A percentile compares a stretch with the other conserved stretches of the same genome.
phyloP scores from a whole-genome alignment of 73 alveolate genomes.

The Halteria grandinella region DNA sequence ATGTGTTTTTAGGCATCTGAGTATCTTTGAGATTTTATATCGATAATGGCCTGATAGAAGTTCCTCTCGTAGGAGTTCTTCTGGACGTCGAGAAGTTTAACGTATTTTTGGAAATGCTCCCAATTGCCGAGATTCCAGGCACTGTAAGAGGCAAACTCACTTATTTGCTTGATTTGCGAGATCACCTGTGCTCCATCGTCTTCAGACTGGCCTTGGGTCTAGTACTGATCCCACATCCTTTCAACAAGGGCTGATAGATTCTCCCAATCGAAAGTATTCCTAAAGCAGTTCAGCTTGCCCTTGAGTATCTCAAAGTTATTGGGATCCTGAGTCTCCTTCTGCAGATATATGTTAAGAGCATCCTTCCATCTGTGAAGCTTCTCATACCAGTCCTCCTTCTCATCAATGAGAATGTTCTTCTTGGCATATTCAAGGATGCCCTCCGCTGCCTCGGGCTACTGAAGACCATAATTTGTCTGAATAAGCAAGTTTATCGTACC shows the following conservation, averaged over 20 bases:
- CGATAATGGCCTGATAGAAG: slow-evolving; percentile 92
- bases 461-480: slow-evolving; percentile 85
- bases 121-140: slow-evolving; percentile 96
- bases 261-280: slow-evolving; percentile 97
- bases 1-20: slow-evolving; percentile 87
- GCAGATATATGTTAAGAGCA: slow-evolving; percentile 88
- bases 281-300: slow-evolving; percentile 93
- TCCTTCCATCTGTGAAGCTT: slow-evolving; percentile 94
- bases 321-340: slow-evolving; percentile 74
- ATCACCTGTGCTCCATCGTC: slow-evolving; percentile 49
- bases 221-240: slow-evolving; percentile 71
- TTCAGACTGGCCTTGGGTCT: not conserved
- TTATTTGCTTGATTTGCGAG: slow-evolving; percentile 53
- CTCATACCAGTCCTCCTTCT: slow-evolving; percentile 89
- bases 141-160: slow-evolving; percentile 85
- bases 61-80: slow-evolving; percentile 85
- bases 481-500: slow-evolving; percentile 81
- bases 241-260: slow-evolving; percentile 80
- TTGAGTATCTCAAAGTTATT: slow-evolving; percentile 71
- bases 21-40: slow-evolving; percentile 81
- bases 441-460: slow-evolving; percentile 96
- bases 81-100: slow-evolving; percentile 77
- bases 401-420: slow-evolving; percentile 64
- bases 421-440: slow-evolving; percentile 92
- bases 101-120: slow-evolving; percentile 92